Evolutionary conservation across 2,329 filamentous ascomycete species (phyloP), one percentile per base, ranked within the genome.

Genomic region (Nigrospora oryzae): DNA sequence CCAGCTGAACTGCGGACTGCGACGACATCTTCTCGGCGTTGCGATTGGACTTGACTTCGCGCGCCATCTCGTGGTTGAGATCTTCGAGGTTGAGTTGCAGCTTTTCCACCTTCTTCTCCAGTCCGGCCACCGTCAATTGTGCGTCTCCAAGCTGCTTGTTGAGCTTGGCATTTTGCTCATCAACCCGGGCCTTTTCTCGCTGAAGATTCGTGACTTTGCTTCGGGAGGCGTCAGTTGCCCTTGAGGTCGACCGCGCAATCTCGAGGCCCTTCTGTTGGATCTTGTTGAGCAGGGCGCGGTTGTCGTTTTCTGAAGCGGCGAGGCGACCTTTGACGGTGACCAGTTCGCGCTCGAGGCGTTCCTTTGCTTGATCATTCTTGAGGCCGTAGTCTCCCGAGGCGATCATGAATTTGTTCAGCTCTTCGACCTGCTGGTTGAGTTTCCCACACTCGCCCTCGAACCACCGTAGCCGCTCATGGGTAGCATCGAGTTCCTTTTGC

Each of bases 211-310:
- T 65, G 40, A 96, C 72, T 53, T 93, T 86, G 3, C 83, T 76
- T 34, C 90, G 83, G 39, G 89, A 87, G 31, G 82, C 86, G 54
- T 97, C 91, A 49, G 79, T 89, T 30, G 86, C 91, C 47, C 84
- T 84, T 5, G 90, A 95, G 48, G 81, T 88, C 1, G 91, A 93
- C 38, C 93, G 81, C 36, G 91, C 91, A 62, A 98, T 94, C 60
- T 98, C 91, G 7, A 98, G 76, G 30, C 94, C 93, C 70, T 97
- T 97, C 58, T 97, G 91, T 58, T 97, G 91, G 15, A 98, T 75
- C 65, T 97, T 97, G 69, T 96, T 97, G 52, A 97, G 75, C n/a
- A 98, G 71, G 5, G 89, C 84, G 42, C 89, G 84, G 57, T 97
- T 97, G 66, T 97, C 91, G 56, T 97, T 96, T 62, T 98, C 91